These are phyloP conservation scores for Malus asiatica DNA, from an alignment of 306 rosid genomes.

Conservation along the genomic window DNA sequence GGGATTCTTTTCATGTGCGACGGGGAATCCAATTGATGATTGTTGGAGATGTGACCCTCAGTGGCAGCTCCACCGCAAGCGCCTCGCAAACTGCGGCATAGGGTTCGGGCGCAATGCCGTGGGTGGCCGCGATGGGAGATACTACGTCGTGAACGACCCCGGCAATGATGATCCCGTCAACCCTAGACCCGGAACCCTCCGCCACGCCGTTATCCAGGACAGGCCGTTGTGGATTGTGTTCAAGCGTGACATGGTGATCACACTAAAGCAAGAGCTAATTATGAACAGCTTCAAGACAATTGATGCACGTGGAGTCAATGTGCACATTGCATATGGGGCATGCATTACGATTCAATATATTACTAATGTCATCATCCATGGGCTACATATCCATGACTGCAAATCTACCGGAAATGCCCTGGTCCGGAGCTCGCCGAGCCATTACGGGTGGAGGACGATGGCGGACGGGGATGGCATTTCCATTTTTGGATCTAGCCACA, in stretches of 20 bases:
- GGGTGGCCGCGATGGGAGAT: conserved; percentile 82
- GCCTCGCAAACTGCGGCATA: conserved; percentile 65
- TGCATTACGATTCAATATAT: conserved; percentile 83
- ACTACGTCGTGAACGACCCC: conserved; percentile 59
- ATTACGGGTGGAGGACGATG: conserved; percentile 88
- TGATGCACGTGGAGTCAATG: conserved; percentile 79
- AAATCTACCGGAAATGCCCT: conserved; percentile 87
- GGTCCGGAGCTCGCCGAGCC: conserved; percentile 92
- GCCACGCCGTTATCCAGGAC: conserved; percentile 87
- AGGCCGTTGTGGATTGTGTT: conserved; percentile 88
- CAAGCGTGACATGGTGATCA: conserved; percentile 94
- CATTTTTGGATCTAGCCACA: conserved; percentile 72
- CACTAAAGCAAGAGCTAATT: conserved; percentile 73
- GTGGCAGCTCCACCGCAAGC: conserved; percentile 66
- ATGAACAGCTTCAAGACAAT: conserved; percentile 98
- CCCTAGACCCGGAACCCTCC: conserved; percentile 84
- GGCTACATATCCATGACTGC: conserved; percentile 78
- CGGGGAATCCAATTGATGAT: conserved; percentile 90
- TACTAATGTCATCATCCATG: conserved; percentile 85
- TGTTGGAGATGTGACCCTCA: conserved; percentile 91
- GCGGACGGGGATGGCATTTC: conserved; percentile 93
- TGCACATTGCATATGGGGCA: conserved; percentile 84
- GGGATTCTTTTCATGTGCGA: conserved; percentile 76
- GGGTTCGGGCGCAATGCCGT: conserved; percentile 90
- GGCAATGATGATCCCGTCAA: conserved; percentile 61